Percentiles rank a stretch among this genome's conserved stretches.
Conservation (phyloP, 2,329 filamentous ascomycete species). For the Cladosporium colombiae region DNA sequence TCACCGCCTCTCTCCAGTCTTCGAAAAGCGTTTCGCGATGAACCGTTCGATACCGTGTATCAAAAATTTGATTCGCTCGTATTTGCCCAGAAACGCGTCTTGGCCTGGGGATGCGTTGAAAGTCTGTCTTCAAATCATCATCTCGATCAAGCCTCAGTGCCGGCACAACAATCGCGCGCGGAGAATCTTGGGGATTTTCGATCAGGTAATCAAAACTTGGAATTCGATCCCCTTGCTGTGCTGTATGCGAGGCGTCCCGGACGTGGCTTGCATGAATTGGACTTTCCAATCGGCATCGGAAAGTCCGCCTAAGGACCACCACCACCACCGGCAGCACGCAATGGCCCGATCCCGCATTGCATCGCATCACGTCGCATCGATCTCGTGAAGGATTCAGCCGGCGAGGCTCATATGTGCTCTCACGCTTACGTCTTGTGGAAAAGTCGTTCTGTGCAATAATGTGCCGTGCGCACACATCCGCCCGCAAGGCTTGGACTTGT, state of each 20-base stretch:
- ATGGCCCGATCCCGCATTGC: neutral
- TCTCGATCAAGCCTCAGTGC: neutral
- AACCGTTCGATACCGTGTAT: neutral
- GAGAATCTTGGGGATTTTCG: neutral
- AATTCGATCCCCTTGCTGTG: neutral
- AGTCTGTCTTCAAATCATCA: neutral
- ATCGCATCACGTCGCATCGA: neutral
- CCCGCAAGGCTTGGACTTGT: too few species aligned
- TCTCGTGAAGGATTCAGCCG: neutral
- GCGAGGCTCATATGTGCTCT: neutral
- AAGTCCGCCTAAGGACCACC: neutral
- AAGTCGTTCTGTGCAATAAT: neutral
- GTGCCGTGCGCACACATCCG: too few species aligned
- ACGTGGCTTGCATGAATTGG: neutral
- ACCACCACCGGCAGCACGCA: neutral
- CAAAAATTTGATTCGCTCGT: neutral
- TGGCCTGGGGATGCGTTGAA: neutral
- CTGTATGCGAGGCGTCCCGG: neutral
- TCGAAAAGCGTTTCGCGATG: neutral
- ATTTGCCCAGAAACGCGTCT: neutral
- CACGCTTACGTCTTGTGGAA: neutral
- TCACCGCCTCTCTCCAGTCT: neutral
- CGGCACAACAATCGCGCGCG: neutral
- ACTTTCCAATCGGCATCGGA: neutral
- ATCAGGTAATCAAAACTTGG: neutral